Evolutionary conservation across 495 filamentous ascomycete genomes (phyloP).

Genomic region (Penicillium argentinense): DNA sequence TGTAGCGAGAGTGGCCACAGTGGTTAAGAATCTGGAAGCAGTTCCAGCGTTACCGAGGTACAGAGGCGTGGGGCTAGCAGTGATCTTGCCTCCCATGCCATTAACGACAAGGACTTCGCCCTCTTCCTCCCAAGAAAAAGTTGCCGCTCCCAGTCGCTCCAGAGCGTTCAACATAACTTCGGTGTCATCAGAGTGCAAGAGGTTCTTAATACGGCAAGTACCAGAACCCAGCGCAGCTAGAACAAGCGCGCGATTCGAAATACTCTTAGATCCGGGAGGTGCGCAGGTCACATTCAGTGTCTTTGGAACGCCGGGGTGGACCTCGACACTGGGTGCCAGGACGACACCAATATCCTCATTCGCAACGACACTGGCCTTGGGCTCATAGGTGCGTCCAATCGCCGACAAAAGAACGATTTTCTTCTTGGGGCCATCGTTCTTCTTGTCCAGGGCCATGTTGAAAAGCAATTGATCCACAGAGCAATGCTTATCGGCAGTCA

Average conservation of each 20-base stretch:
- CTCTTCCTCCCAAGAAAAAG: slow-evolving; percentile 90
- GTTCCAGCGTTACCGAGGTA: slow-evolving; percentile 98
- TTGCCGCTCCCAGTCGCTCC: slow-evolving; percentile 78
- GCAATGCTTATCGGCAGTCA: slow-evolving; percentile 85
- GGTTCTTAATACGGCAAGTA: slow-evolving; percentile 81
- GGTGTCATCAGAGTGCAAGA: slow-evolving; percentile 95
- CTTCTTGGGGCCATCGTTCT: slow-evolving; percentile 94
- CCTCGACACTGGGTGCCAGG: slow-evolving; percentile 74
- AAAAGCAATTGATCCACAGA: slow-evolving; percentile 84
- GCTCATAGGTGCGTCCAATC: slow-evolving; percentile 86
- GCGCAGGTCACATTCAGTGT: slow-evolving; percentile 69
- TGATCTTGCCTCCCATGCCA: slow-evolving; percentile 82
- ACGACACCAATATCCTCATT: slow-evolving; percentile 84
- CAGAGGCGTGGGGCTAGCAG: slow-evolving; percentile 70
- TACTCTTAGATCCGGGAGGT: slow-evolving; percentile 95
- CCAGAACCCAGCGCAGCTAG: slow-evolving; percentile 89
- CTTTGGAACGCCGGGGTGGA: slow-evolving; percentile 66
- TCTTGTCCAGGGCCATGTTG: slow-evolving; percentile 98
- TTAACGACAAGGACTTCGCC: slow-evolving; percentile 86
- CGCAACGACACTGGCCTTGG: slow-evolving; percentile 79
- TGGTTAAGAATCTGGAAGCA: slow-evolving; percentile 92
- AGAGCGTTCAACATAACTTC: slow-evolving; percentile 95
- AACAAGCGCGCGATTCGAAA: slow-evolving; percentile 92
- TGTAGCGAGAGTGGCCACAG: slow-evolving; percentile 81
- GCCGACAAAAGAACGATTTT: slow-evolving; percentile 93